Evolutionary conservation across 2,329 filamentous ascomycete species (phyloP), one percentile per base, ranked within the genome.

Genomic region (Aureobasidium lini): DNA sequence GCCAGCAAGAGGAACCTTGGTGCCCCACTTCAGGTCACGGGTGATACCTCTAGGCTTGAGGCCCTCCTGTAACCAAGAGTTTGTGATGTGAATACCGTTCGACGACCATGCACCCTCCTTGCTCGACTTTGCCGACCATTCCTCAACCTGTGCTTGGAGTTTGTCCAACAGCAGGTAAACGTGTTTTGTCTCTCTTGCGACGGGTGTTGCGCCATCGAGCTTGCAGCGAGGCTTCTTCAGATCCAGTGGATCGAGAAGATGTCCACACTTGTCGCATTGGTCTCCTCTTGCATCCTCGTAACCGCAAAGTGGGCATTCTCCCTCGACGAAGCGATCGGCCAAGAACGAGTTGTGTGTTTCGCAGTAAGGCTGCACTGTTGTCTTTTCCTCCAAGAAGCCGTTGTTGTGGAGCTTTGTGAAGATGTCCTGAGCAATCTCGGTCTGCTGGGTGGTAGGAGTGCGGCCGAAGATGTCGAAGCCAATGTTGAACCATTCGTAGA

Each of bases 401-500:
- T 96, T 96, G 64, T 94, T 82, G 76, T 91, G 81, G n/a, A 99
- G 83, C 72, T 91, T 86, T 59, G 80, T 78, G 75, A 97, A 97
- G 65, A 97, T 92, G 64, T 89, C 84, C 75, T 97, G 94, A 9
- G 92, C 89, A 67, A 99, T 97, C 65, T 90, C 84, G 23, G 91
- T 96, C 75, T 97, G 94, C 68, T 94, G 84, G 58, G 83, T 76
- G 16, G 93, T 97, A 3, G 92, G 90, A 5, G 94, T 97, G 61
- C 92, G 87, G 63, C 92, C 94, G 71, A 97, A 99, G 74, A 92
- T 87, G 76, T 97, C 93, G 71, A 97, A 97, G 61, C 83, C 86
- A 69, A 97, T 93, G 70, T 91, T 85, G 77, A 99, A 99, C 90
- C 93, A 96, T 73, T 95, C 84, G 75, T 97, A 97, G 65, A 96